Base-by-base conservation (phyloP, 495 filamentous ascomycete species). In the Parachaetomium inaequale region DNA sequence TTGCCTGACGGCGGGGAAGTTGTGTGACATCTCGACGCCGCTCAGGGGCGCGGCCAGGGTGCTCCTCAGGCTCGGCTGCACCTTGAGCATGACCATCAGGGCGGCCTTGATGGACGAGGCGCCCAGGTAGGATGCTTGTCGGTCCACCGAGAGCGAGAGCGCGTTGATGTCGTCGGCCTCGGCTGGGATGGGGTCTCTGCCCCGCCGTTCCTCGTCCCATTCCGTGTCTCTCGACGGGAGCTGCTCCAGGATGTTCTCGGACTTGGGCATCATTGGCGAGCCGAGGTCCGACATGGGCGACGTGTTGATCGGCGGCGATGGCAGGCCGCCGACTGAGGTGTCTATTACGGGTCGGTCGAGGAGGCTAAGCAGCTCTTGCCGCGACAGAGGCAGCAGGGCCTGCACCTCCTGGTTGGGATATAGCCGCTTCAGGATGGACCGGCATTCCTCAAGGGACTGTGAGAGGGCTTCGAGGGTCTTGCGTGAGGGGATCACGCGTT, bases 101-200 rank as follows among this genome's bases (percentile, higher is more conserved):
- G 88, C 88, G 0, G 89, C 89, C 65, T 88, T 88, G 65, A 93
- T 88, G 21, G 89, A 93, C 0, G 88, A 91, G n/a, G 89, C 85
- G 7, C 90, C 89, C 2, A 93, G 78, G 65, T 92, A 93, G 11
- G 90, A 92, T 10, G 88, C 85, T 59, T 88, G 84, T 10, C 84
- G 80, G 66, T 87, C 83, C 4, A 88, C 79, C 4, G 87, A 85
- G 40, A 93, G 80, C n/a, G 87, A 90, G 1, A 92, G 75, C 0
- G 87, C 88, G 70, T 92, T 92, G 52, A 93, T 88, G 72, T 93
- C 90, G 71, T 93, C 90, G 0, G 88, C 86, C 61, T 92, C 86
- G 53, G 78, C 82, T 31, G 87, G 86, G 49, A 89, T 81, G 25
- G 82, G 74, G 58, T 87, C 85, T 50, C 78, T 72, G 49, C 76